Conservation (phyloP, 148 eudicot genomes). For the Pharnaceum exiguum region DNA sequence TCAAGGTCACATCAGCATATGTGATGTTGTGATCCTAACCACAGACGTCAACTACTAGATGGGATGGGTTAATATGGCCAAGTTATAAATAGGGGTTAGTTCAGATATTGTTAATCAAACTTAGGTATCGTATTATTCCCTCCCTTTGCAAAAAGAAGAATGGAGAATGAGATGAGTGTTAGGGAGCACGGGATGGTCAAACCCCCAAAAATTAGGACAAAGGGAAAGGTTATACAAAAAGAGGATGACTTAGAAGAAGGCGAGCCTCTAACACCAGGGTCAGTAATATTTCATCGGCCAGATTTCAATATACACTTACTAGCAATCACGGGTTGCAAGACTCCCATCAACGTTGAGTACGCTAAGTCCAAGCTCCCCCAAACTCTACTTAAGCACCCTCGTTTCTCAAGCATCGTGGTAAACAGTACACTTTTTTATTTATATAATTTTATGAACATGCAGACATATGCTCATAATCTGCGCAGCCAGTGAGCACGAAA, state of each 20-base stretch:
- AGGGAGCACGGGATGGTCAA: constrained; percentile 32
- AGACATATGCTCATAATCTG: no score
- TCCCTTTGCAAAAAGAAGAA: neutral
- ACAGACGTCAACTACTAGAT: no score
- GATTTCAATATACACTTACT: constrained; percentile 28
- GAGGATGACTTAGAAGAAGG: constrained; percentile 19
- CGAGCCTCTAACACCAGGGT: constrained; percentile 47
- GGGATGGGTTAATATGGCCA: no score
- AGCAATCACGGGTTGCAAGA: constrained; percentile 32
- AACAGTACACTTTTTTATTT: constrained; percentile 19
- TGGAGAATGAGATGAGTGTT: constrained; percentile 27
- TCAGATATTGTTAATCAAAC: no score
- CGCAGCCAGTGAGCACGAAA: no score
- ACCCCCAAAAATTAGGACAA: constrained; percentile 28
- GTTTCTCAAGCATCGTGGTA: constrained; percentile 42
- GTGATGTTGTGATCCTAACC: no score
- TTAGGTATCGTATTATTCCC: no score
- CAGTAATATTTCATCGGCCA: constrained; percentile 29
- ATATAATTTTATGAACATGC: neutral
- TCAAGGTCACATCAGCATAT: no score
- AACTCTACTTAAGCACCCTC: constrained; percentile 44
- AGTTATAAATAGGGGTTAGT: no score
- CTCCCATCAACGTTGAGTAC: constrained; percentile 17
- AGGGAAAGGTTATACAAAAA: neutral
- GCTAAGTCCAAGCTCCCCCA: constrained; percentile 23